phyloP scores from a whole-genome alignment of 139 green algal genomes.

The Penium margaritaceum region DNA sequence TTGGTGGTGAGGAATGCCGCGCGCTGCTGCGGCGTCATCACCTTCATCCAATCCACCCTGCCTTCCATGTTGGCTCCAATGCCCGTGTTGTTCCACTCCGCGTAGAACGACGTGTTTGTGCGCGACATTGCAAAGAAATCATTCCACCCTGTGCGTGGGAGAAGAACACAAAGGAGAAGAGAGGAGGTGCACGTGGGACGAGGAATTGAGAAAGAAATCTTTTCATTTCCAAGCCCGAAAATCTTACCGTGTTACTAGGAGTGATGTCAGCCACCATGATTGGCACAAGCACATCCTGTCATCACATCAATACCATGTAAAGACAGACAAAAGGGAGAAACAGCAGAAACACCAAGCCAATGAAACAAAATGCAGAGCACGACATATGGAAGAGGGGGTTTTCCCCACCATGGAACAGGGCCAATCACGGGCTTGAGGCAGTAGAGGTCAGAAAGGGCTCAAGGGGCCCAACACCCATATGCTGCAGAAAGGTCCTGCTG shows the following conservation, averaged over 20 bases:
- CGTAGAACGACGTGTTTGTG: constrained; percentile 19
- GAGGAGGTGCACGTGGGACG: not conserved
- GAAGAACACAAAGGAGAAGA: not conserved
- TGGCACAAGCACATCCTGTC: no score
- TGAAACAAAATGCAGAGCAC: not conserved
- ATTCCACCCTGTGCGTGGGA: constrained; percentile 12
- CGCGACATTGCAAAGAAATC: not conserved
- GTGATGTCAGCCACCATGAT: no score
- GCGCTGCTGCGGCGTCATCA: not conserved
- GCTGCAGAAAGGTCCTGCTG: no score
- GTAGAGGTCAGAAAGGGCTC: no score
- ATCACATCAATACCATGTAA: no score
- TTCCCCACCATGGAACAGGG: no score
- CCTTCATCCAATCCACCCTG: constrained; percentile 12
- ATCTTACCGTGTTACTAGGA: no score
- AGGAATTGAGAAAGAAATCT: no score
- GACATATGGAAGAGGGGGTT: no score
- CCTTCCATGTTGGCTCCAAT: constrained; percentile 24
- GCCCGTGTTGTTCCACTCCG: constrained; percentile 24
- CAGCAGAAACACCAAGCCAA: not conserved
- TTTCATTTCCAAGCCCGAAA: no score
- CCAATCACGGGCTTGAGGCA: no score
- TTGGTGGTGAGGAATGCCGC: constrained; percentile 5
- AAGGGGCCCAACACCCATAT: no score
- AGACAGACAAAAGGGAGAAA: not conserved